Evolutionary conservation across 306 rosid genomes (phyloP), one percentile per base, ranked within the genome.

Genomic region (Vicia sativa): DNA sequence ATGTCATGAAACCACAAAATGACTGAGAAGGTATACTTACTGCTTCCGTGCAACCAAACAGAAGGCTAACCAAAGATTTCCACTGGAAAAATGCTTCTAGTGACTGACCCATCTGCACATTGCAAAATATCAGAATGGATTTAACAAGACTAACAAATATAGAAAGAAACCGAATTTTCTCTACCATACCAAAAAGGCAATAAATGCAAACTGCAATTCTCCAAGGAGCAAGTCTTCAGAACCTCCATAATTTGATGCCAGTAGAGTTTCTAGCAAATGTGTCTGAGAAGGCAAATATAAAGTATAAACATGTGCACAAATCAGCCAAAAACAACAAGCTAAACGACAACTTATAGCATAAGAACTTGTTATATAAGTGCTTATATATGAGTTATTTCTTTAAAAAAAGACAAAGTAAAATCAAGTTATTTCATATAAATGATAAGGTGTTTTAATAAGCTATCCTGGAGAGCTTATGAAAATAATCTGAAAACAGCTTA

Each of bases 81-180:
- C 96, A 90, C 74, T 86, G 98, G 26, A 89, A 67, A 82, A 92
- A 92, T 71, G 92, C 96, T 86, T 90, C 91, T 38, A 92, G 87
- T 2, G 98, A 92, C 69, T 92, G 98, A 45, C 98, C 98, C 98
- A 92, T 90, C 96, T 90, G 80, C 85, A 63, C 53, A 56, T 65
- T 46, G 59, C 75, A 62, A 64, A 58, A 65, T 65, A 65, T 74
- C 61, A 78, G 34, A 55, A 42, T 62, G 44, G 66, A 66, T 63
- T 60, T 25, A 37, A 68, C 46, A 65, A 7, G 2, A 62, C 54
- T 11, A 53, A 59, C 34, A 69, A 71, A 67, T 34, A 12, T 55
- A 14, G 25, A 70, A 55, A 35, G 34, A 18, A 46, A 62, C 28
- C 16, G 44, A 11, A 41, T 52, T 70, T 25, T 38, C 49, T 57